A percentile compares a stretch with the other conserved stretches of the same genome.
Evolutionary conservation across 164 flowering plant genomes (phyloP).

Genomic region (Chimonanthus praecox): DNA sequence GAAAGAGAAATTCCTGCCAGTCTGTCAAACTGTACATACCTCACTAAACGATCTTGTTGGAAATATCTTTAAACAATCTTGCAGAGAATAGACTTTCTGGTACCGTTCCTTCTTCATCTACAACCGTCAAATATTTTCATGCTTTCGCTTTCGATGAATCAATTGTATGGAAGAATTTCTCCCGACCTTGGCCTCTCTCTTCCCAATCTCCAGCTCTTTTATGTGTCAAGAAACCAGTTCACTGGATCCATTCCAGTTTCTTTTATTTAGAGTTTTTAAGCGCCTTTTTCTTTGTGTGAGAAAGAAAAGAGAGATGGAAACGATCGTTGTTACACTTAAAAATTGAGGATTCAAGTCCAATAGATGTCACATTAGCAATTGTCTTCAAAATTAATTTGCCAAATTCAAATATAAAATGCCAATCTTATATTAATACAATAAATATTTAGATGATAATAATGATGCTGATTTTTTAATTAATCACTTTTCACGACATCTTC

Average conservation of each 20-base stretch:
- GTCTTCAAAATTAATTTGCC: too few relatives aligned
- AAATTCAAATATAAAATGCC: too few relatives aligned
- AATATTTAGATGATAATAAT: too few relatives aligned
- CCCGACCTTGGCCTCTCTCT: constrained; percentile 15
- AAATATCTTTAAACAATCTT: background rate
- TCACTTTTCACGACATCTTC: too few relatives aligned
- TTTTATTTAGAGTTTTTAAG: background rate
- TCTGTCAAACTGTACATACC: constrained; percentile 10
- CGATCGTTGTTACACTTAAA: too few relatives aligned
- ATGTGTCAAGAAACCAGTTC: background rate
- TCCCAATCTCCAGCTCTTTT: constrained; percentile 11
- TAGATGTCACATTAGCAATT: too few relatives aligned
- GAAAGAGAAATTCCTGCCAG: constrained; percentile 28
- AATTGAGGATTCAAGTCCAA: too few relatives aligned
- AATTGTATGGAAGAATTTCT: constrained; percentile 24
- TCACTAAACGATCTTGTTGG: constrained; percentile 8
- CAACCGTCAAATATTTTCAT: constrained; percentile 10
- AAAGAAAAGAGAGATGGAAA: too few relatives aligned
- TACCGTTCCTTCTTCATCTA: constrained; percentile 23
- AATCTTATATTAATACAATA: too few relatives aligned
- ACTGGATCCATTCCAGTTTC: constrained; percentile 7
- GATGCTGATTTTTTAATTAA: too few relatives aligned
- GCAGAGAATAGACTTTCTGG: constrained; percentile 18
- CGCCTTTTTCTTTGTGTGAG: too few relatives aligned
- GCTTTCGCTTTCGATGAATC: background rate